Conservation (phyloP, 176 grass and related monocot species). For the Carex scoparia region DNA sequence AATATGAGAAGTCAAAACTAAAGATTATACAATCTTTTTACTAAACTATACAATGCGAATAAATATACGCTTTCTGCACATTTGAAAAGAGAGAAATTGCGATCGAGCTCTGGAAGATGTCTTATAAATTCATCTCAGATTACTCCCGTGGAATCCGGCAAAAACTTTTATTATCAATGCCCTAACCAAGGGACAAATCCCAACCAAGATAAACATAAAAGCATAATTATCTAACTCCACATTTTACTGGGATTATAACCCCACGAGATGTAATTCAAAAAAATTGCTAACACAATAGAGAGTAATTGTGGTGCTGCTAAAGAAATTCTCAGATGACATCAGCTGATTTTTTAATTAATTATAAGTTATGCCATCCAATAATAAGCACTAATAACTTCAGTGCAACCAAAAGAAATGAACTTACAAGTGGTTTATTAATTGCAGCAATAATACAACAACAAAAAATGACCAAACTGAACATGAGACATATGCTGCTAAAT, state of each 20-base stretch:
- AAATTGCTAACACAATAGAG: not conserved
- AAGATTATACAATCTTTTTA: no score
- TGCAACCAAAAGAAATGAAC: not conserved
- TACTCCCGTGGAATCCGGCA: not conserved
- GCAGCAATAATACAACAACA: not conserved
- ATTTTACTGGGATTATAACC: not conserved
- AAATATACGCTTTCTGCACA: not conserved
- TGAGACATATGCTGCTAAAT: no score
- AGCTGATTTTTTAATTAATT: not conserved
- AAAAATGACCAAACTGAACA: not conserved
- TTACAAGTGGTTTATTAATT: not conserved
- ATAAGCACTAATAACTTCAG: not conserved
- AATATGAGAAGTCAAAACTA: no score
- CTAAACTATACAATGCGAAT: not conserved
- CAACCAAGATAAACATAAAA: not conserved
- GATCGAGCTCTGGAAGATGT: not conserved
- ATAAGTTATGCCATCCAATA: not conserved
- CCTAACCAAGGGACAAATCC: not conserved
- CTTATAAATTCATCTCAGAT: not conserved
- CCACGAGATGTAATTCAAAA: not conserved
- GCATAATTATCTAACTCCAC: not conserved
- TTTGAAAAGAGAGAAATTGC: not conserved
- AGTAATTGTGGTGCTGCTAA: not conserved
- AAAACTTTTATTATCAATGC: not conserved
- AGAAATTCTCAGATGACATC: not conserved